Percentiles rank a stretch among this genome's conserved stretches.
Evolutionary conservation across 2,329 filamentous ascomycete species (phyloP).

Genomic region (Teratosphaeria pseudoeucalypti): DNA sequence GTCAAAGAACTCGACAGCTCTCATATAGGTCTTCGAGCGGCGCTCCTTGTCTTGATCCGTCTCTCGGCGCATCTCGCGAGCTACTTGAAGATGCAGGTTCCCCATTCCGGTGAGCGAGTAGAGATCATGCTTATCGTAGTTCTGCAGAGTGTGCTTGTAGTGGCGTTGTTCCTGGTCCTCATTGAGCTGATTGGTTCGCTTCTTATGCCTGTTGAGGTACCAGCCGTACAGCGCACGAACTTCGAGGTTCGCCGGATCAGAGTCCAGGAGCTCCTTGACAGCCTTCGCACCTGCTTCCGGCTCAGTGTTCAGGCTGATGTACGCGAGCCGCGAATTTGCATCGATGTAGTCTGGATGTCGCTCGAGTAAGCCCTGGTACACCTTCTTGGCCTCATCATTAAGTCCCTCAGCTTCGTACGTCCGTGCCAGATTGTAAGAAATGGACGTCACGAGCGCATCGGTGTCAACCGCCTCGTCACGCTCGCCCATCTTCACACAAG

Average conservation of each 20-base stretch:
- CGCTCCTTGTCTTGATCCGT: conserved; percentile 86
- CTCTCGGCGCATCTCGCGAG: conserved; percentile 87
- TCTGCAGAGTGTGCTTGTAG: conserved; percentile 90
- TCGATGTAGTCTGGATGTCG: conserved; percentile 87
- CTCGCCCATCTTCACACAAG: conserved; percentile 72
- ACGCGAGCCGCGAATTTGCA: conserved; percentile 76
- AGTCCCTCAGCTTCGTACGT: conserved; percentile 82
- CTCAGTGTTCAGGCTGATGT: conserved; percentile 72
- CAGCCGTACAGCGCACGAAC: conserved; percentile 89
- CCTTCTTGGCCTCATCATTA: conserved; percentile 70
- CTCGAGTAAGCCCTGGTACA: conserved; percentile 76
- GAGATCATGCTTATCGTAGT: conserved; percentile 94
- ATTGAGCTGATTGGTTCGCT: conserved; percentile 65
- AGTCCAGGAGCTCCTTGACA: conserved; percentile 75
- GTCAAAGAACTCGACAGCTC: conserved; percentile 96
- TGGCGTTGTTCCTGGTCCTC: conserved; percentile 89
- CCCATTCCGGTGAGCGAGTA: conserved; percentile 96
- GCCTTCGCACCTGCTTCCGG: conserved; percentile 77
- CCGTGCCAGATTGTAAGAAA: conserved; percentile 90
- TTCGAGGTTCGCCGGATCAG: conserved; percentile 75
- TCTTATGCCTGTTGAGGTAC: conserved; percentile 86
- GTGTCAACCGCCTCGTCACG: conserved; percentile 68
- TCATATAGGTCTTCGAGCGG: conserved; percentile 73
- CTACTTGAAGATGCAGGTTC: conserved; percentile 78
- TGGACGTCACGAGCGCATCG: conserved; percentile 86